Evolutionary conservation across 495 filamentous ascomycete species (phyloP).

Genomic region (Penicillium samsonianum): DNA sequence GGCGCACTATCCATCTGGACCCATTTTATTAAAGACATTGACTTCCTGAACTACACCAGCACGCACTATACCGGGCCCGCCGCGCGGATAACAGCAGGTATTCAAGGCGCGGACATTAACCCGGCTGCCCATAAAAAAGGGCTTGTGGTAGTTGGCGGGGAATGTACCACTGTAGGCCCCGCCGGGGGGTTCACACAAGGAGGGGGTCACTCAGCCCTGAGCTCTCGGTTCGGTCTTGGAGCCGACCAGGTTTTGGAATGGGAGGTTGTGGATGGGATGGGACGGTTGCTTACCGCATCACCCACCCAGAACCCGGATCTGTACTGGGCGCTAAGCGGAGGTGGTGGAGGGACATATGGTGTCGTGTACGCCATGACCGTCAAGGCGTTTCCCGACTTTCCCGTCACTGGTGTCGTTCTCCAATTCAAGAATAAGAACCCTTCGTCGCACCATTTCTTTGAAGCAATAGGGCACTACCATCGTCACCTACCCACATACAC

Average conservation of each 20-base stretch:
- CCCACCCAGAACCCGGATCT: background rate
- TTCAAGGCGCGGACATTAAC: constrained; percentile 48
- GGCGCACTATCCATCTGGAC: constrained; percentile 57
- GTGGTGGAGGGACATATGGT: background rate
- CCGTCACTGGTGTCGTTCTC: constrained; percentile 15
- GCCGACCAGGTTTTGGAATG: background rate
- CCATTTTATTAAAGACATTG: constrained; percentile 51
- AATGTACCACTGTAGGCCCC: constrained; percentile 18
- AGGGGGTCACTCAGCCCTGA: background rate
- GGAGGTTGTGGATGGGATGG: background rate
- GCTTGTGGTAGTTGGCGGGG: constrained; percentile 13
- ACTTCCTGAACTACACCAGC: constrained; percentile 35
- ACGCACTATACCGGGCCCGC: constrained; percentile 48
- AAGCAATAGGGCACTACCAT: too few species aligned
- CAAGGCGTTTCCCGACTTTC: constrained; percentile 39
- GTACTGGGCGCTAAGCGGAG: background rate
- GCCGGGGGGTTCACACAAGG: constrained; percentile 2
- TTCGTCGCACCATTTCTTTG: too few species aligned
- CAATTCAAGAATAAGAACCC: too few species aligned
- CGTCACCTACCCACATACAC: too few species aligned
- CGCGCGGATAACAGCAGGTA: constrained; percentile 47
- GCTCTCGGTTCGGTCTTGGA: background rate
- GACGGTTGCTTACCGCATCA: background rate
- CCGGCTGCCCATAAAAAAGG: constrained; percentile 31
- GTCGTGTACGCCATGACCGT: constrained; percentile 35